A percentile compares a stretch with the other conserved stretches of the same genome.
phyloP scores from a whole-genome alignment of 306 rosid species.

The Datisca glomerata region DNA sequence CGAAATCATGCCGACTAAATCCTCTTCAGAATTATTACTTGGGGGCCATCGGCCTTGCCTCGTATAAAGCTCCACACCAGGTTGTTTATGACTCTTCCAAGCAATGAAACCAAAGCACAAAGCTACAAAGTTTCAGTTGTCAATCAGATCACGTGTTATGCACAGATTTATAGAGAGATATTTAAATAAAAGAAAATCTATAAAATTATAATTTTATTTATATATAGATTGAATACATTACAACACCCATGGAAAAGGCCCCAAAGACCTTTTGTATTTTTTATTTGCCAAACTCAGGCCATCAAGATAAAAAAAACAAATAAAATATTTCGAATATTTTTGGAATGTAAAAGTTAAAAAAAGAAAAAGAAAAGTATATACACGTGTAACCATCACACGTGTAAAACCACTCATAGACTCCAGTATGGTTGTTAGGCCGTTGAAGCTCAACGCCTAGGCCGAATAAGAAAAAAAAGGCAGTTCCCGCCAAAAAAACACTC shows the following conservation, averaged over 20 bases:
- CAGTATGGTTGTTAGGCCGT: slow-evolving; percentile 41
- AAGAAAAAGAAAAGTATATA: slow-evolving; percentile 17
- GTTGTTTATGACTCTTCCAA: no score
- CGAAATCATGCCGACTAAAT: no score
- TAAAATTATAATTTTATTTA: slow-evolving; percentile 12
- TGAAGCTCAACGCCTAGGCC: slow-evolving; percentile 37
- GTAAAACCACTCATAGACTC: slow-evolving; percentile 35
- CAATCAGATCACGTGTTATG: slow-evolving; percentile 41
- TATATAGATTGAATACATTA: slow-evolving; percentile 33
- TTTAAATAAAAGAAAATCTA: slow-evolving; percentile 5
- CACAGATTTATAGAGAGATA: slow-evolving; percentile 2
- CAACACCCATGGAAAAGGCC: slow-evolving; percentile 58
- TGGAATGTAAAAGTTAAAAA: no score
- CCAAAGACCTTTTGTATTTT: slow-evolving; percentile 47
- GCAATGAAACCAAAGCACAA: slow-evolving; percentile 36
- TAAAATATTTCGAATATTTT: no score
- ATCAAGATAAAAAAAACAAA: slow-evolving; percentile 1
- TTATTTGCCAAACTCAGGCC: slow-evolving; percentile 2
- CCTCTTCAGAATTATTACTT: no score
- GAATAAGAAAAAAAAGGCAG: slow-evolving; percentile 8
- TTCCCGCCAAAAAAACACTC: slow-evolving; percentile 70
- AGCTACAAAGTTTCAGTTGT: slow-evolving; percentile 37
- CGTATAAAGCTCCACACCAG: no score
- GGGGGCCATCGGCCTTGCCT: no score
- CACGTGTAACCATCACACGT: slow-evolving; percentile 48